Percentiles rank a stretch among this genome's conserved stretches.
These are phyloP conservation scores for Alternaria tenuissima DNA, from an alignment of 2,329 filamentous ascomycete species.

Conservation along the genomic window DNA sequence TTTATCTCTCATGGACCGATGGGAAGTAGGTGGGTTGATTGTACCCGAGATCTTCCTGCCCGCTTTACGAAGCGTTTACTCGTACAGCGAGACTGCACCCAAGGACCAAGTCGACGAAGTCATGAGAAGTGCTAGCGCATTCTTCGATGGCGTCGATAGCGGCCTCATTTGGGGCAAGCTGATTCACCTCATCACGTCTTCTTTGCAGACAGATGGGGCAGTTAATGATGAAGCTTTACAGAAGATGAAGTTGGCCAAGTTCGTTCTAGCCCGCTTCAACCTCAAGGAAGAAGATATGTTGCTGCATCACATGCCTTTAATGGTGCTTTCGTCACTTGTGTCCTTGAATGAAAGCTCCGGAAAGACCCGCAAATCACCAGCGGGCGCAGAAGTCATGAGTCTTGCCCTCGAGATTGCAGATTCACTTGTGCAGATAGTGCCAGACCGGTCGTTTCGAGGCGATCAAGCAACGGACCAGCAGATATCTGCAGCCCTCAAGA, in stretches of 20 bases:
- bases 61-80: slow-evolving; percentile 79
- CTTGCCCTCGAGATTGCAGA: slow-evolving; percentile 49
- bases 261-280: slow-evolving; percentile 89
- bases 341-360: slow-evolving; percentile 53
- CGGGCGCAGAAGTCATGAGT: slow-evolving; percentile 30
- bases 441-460: slow-evolving; percentile 42
- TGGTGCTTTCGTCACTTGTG: slow-evolving; percentile 69
- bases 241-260: slow-evolving; percentile 77
- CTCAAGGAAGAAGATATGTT: slow-evolving; percentile 96
- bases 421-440: slow-evolving; percentile 48
- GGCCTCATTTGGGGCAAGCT: slow-evolving; percentile 90
- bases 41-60: slow-evolving; percentile 89
- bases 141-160: slow-evolving; percentile 97
- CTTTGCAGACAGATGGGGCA: slow-evolving; percentile 60
- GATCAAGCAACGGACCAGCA: slow-evolving; percentile 18
- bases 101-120: slow-evolving; percentile 83
- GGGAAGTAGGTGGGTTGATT: slow-evolving; percentile 92
- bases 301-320: slow-evolving; percentile 80
- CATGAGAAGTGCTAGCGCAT: slow-evolving; percentile 88
- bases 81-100: slow-evolving; percentile 73
- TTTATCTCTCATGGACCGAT: slow-evolving; percentile 95
- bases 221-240: slow-evolving; percentile 59
- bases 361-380: not conserved
- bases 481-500: slow-evolving; percentile 9
- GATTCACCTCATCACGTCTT: slow-evolving; percentile 67